Evolutionary conservation across 1,139 yeast genomes (phyloP).

Genomic region (Suhomyces terraborum): DNA sequence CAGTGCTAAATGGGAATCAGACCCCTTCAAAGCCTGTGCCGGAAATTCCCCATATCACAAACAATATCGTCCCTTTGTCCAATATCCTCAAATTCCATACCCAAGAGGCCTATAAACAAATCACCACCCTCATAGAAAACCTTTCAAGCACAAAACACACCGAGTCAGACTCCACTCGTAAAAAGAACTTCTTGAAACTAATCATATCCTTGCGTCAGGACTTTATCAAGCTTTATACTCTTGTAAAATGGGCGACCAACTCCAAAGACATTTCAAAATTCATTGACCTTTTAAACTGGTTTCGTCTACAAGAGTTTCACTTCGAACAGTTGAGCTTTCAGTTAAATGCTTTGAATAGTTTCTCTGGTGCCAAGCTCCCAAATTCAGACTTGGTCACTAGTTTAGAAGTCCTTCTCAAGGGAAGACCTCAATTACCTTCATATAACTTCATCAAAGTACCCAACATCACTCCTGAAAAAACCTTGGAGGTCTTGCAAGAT

Average conservation of each 20-base stretch:
- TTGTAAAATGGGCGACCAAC: constrained; percentile 82
- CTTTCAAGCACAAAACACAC: constrained; percentile 37
- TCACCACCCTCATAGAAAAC: constrained; percentile 63
- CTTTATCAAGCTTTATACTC: constrained; percentile 77
- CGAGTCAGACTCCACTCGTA: constrained; percentile 61
- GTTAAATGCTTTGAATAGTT: constrained; percentile 58
- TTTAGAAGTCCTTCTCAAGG: constrained; percentile 76
- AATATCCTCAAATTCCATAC: constrained; percentile 60
- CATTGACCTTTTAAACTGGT: constrained; percentile 86
- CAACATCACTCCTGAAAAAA: constrained; percentile 55
- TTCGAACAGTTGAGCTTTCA: constrained; percentile 60
- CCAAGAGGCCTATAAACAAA: constrained; percentile 64
- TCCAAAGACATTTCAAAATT: constrained; percentile 69
- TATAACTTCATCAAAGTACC: constrained; percentile 58
- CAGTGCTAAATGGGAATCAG: constrained; percentile 2
- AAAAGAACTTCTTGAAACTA: constrained; percentile 65
- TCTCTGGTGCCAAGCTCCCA: constrained; percentile 83
- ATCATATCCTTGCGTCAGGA: constrained; percentile 76
- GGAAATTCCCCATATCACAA: constrained; percentile 71
- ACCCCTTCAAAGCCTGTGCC: constrained; percentile 2
- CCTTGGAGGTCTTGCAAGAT: constrained; percentile 64
- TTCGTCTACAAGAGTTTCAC: constrained; percentile 71
- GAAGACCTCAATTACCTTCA: constrained; percentile 75
- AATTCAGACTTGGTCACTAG: constrained; percentile 88
- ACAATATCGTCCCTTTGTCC: constrained; percentile 67